Evolutionary conservation across 2,329 filamentous ascomycete genomes (phyloP).

Genomic region (Colletotrichum sp.): DNA sequence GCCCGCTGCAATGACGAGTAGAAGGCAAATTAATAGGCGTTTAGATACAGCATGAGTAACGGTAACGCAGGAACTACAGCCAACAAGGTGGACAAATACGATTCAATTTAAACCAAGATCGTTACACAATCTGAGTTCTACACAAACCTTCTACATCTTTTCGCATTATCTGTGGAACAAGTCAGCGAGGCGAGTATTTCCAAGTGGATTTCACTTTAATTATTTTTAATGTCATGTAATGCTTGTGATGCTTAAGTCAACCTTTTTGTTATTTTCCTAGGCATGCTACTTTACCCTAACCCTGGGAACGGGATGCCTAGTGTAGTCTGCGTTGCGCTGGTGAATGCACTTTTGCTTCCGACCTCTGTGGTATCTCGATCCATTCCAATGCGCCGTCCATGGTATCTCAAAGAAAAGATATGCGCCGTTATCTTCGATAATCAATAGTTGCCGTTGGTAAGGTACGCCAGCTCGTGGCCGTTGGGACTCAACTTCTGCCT

Average conservation of each 20-base stretch:
- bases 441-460: conserved; percentile 13
- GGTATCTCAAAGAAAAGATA: background rate
- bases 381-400: background rate
- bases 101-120: background rate
- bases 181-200: background rate
- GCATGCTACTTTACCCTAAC: background rate
- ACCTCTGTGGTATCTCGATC: conserved; percentile 1
- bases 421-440: background rate
- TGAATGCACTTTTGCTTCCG: background rate
- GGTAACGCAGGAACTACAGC: background rate
- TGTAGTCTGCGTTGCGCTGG: background rate
- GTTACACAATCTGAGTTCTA: background rate
- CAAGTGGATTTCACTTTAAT: background rate
- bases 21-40: background rate
- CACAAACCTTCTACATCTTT: background rate
- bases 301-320: background rate
- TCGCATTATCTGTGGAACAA: background rate
- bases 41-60: background rate
- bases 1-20: background rate
- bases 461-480: background rate
- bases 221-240: background rate
- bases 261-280: background rate
- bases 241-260: background rate
- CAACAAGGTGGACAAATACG: background rate
- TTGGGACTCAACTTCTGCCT: background rate